Evolutionary conservation across 169 alveolate species (phyloP).

Genomic region (Perkinsus marinus): DNA sequence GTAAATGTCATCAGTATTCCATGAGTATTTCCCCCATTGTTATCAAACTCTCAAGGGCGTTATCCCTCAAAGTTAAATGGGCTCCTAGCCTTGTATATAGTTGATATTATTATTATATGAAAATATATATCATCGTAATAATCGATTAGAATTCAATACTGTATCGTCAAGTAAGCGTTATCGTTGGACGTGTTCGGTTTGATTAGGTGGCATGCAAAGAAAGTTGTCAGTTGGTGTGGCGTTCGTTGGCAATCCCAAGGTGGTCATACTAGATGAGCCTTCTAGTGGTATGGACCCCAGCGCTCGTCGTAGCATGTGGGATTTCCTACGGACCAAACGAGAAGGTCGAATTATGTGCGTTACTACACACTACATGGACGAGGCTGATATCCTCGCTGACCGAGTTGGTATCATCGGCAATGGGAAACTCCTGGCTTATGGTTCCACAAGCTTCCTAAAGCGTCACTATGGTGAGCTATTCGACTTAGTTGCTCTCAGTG

Average conservation of each 20-base stretch:
- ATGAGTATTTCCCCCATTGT: too few species aligned
- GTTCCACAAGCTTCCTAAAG: background rate
- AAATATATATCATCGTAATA: too few species aligned
- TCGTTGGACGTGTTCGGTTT: too few species aligned
- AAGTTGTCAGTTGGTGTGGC: conserved; percentile 64
- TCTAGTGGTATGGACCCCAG: conserved; percentile 77
- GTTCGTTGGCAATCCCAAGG: conserved; percentile 65
- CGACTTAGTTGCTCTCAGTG: background rate
- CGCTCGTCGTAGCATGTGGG: conserved; percentile 70
- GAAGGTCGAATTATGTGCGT: conserved; percentile 54
- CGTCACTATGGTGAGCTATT: background rate
- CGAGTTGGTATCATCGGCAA: conserved; percentile 53
- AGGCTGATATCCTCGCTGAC: conserved; percentile 54
- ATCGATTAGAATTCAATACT: too few species aligned
- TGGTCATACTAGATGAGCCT: conserved; percentile 72
- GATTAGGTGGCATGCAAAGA: conserved; percentile 60
- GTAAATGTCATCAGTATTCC: too few species aligned
- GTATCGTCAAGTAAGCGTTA: too few species aligned
- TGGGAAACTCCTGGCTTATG: conserved; percentile 21
- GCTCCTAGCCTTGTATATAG: too few species aligned
- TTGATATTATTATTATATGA: too few species aligned
- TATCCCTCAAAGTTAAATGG: too few species aligned
- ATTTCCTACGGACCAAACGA: conserved; percentile 51
- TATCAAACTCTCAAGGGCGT: too few species aligned
- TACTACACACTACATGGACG: conserved; percentile 65